phyloP scores from a whole-genome alignment of 805 yeast species.

The Metschnikowia dekortorum region DNA sequence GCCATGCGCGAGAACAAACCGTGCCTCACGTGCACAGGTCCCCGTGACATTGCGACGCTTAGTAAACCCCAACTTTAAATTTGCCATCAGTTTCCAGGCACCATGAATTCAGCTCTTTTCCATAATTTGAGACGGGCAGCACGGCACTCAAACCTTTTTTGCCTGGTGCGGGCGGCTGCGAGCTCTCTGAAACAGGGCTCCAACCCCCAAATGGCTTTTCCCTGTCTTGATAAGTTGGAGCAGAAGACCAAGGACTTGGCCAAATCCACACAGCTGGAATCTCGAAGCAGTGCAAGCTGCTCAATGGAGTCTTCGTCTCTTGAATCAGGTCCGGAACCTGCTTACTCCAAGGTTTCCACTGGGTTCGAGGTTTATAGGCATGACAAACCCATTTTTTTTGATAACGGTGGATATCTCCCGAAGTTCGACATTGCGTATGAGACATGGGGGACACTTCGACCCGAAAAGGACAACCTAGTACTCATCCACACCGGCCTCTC shows the following conservation, averaged over 20 bases:
- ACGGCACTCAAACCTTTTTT: not conserved
- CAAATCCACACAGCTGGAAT: conserved; percentile 17
- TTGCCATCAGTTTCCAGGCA: not conserved
- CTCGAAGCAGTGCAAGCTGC: not conserved
- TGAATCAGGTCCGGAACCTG: conserved; percentile 81
- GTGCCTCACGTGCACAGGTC: not conserved
- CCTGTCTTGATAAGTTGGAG: conserved; percentile 79
- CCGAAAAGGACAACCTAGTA: conserved; percentile 63
- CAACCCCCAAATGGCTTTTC: conserved; percentile 70
- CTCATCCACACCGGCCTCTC: conserved; percentile 87
- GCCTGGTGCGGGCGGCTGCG: not conserved
- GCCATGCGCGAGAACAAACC: not conserved
- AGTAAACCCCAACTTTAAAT: not conserved
- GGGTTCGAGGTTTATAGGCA: conserved; percentile 63
- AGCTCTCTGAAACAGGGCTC: conserved; percentile 24
- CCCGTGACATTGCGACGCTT: conserved; percentile 2
- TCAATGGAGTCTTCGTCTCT: conserved; percentile 24
- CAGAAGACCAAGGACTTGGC: conserved; percentile 40
- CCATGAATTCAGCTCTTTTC: not conserved
- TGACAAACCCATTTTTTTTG: conserved; percentile 60
- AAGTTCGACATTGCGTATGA: conserved; percentile 84
- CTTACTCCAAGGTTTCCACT: conserved; percentile 61
- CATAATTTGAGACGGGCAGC: not conserved
- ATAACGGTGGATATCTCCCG: conserved; percentile 76
- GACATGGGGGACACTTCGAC: conserved; percentile 79